Evolutionary conservation across 257 asterid species (phyloP), one percentile per base, ranked within the genome.

Genomic region (Perilla frutescens): DNA sequence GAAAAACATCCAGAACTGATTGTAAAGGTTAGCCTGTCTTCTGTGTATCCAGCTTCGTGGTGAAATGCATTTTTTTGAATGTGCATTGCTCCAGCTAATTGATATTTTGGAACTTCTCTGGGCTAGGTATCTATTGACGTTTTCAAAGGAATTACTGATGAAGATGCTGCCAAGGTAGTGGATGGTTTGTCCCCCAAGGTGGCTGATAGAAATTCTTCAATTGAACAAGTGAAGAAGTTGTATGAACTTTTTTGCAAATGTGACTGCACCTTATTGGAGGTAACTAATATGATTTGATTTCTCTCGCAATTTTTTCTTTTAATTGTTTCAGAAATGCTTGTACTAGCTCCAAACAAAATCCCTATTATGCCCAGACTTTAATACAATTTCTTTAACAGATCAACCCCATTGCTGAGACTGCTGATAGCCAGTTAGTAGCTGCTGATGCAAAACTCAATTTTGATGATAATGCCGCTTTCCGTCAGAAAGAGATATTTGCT

Each of bases 391-490:
- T 66, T 81, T 74, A 36, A 79, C 86, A 90, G 99, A 86, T 95
- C 84, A 95, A 95, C 77, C 99, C 97, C 41, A 88, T 95, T 64
- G 99, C 96, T 7, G 99, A 95, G 85, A 95, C 99, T 43, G 74
- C 99, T 72, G 98, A 90, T 73, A 90, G 85, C 55, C 84, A 85
- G 81, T 71, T 95, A 79, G 97, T 95, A 57, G 98, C 98, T 71
- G 99, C 99, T 72, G 99, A 95, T 86, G 99, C 99, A 68, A 92
- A 95, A 85, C 86, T 95, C 61, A 95, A 95, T 85, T 95, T 95
- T 76, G 98, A 95, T 61, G 99, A 95, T 72, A 95, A 95, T 87
- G 99, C 99, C 72, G 92, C 89, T 73, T 95, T 82, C 85, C 90
- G 98, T 55, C 98, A 89, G 72, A 90, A 87, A 77, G 99, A 92